Evolutionary conservation across 2,329 filamentous ascomycete genomes (phyloP).

Genomic region (Fusarium agapanthi): DNA sequence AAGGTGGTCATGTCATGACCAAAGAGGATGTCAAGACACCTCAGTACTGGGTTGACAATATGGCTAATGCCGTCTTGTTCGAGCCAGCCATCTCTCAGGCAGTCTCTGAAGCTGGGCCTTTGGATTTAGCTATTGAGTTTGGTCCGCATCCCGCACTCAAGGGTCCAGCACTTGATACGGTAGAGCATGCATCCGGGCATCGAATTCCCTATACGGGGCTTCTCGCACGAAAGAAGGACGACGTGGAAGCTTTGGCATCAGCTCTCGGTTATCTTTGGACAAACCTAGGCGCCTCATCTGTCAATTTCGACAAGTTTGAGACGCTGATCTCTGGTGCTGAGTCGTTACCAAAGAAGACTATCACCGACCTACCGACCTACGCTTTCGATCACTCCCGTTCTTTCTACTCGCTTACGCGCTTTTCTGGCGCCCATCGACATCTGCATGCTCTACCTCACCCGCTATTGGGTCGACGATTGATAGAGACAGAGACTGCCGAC

Average conservation of each 20-base stretch:
- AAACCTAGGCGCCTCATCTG: not conserved
- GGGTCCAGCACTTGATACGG: not conserved
- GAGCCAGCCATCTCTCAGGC: not conserved
- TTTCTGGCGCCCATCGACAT: not conserved
- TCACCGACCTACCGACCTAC: not conserved
- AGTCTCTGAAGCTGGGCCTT: not conserved
- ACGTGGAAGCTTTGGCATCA: not conserved
- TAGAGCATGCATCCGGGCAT: not conserved
- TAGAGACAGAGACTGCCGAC: not conserved
- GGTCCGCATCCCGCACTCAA: slow-evolving; percentile 7
- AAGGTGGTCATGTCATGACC: not conserved
- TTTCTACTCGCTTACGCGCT: not conserved
- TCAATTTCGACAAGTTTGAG: not conserved
- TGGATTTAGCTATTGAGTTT: not conserved
- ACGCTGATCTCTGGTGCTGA: not conserved
- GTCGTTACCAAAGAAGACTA: not conserved
- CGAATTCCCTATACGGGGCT: not conserved
- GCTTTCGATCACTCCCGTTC: not conserved
- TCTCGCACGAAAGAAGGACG: not conserved
- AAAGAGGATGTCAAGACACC: not conserved
- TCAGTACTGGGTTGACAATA: slow-evolving; percentile 5
- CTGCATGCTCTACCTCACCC: not conserved
- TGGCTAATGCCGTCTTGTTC: not conserved
- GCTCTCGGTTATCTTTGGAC: not conserved
- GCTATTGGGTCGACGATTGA: not conserved